Evolutionary conservation across 768 basidiomycete genomes (phyloP).

Genomic region (Mycena maculata): DNA sequence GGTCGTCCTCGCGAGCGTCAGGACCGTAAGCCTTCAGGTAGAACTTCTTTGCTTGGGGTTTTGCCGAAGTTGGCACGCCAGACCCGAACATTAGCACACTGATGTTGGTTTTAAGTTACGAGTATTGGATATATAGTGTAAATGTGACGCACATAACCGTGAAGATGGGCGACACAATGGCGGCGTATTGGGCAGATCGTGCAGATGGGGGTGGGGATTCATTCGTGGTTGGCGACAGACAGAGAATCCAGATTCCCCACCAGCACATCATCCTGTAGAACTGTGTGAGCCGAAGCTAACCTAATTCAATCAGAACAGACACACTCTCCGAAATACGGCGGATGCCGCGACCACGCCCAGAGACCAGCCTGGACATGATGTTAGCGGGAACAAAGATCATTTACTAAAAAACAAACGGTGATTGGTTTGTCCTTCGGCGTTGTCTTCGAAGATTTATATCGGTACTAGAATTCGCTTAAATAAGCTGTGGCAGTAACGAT

Average conservation of each 20-base stretch:
- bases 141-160: constrained; percentile 63
- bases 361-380: constrained; percentile 53
- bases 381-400: neutral
- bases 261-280: constrained; percentile 67
- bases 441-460: constrained; percentile 61
- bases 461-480: constrained; percentile 47
- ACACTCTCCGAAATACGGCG: constrained; percentile 80
- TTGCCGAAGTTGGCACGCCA: constrained; percentile 78
- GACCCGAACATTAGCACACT: constrained; percentile 74
- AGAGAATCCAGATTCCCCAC: constrained; percentile 75
- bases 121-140: neutral
- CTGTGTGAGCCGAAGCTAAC: neutral
- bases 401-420: constrained; percentile 46
- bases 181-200: constrained; percentile 66
- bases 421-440: constrained; percentile 62
- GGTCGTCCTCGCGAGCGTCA: constrained; percentile 42
- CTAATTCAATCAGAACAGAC: constrained; percentile 33
- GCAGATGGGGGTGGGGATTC: constrained; percentile 54
- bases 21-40: constrained; percentile 63
- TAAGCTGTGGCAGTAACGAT: neutral
- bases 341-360: constrained; percentile 72
- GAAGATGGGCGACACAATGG: constrained; percentile 72
- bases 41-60: constrained; percentile 70
- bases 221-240: constrained; percentile 67
- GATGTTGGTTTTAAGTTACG: neutral